Evolutionary conservation across 192 early-diverging fungal genomes (phyloP).

Genomic region (Coemansia sp.): DNA sequence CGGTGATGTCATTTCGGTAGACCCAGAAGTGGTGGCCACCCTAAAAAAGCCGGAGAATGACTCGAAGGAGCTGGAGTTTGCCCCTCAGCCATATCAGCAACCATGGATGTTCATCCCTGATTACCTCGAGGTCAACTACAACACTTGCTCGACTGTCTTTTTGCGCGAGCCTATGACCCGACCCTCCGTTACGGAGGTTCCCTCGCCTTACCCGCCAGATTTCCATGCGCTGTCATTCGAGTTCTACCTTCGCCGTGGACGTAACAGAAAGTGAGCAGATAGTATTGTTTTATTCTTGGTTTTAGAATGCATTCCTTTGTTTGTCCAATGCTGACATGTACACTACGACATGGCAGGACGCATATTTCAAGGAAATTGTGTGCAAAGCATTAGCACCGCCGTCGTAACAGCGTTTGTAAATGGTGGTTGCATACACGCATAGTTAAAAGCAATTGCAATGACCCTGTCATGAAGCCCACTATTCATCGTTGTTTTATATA

Average conservation of each 20-base stretch:
- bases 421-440: too few species aligned
- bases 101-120: slow-evolving; percentile 96
- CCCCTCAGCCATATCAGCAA: slow-evolving; percentile 73
- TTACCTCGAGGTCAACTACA: slow-evolving; percentile 97
- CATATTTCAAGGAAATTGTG: too few species aligned
- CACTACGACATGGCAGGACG: too few species aligned
- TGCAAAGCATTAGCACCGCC: too few species aligned
- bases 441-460: too few species aligned
- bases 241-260: slow-evolving; percentile 74
- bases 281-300: neutral
- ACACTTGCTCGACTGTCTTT: slow-evolving; percentile 85
- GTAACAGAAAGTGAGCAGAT: slow-evolving; percentile 35
- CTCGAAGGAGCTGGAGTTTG: slow-evolving; percentile 60
- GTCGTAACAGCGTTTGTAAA: too few species aligned
- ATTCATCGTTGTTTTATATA: too few species aligned
- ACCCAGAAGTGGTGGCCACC: slow-evolving; percentile 68
- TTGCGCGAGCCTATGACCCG: slow-evolving; percentile 85
- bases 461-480: too few species aligned
- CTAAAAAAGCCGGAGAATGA: slow-evolving; percentile 57
- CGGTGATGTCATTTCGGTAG: slow-evolving; percentile 85
- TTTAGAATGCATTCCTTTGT: too few species aligned
- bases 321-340: too few species aligned
- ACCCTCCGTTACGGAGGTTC: slow-evolving; percentile 83
- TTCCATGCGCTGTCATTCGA: slow-evolving; percentile 89
- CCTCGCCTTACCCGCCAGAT: slow-evolving; percentile 89